Evolutionary conservation across 768 basidiomycete genomes (phyloP).

Genomic region (Trametes cinnabarina): DNA sequence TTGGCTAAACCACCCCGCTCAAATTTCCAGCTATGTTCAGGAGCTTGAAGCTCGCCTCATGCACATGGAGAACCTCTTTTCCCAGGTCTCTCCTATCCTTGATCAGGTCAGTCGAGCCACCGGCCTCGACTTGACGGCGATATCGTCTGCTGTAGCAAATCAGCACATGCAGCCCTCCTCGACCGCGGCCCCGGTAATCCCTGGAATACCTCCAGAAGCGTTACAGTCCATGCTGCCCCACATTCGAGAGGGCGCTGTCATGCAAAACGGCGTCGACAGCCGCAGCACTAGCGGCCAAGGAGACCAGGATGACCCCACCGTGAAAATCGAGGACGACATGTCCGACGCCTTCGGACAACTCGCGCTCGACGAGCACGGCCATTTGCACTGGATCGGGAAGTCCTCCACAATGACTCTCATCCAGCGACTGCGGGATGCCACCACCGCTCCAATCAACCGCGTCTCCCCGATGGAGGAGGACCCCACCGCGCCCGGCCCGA

Average conservation of each 20-base stretch:
- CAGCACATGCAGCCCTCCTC: constrained; percentile 4
- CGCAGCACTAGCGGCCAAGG: constrained; percentile 25
- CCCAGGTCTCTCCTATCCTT: constrained; percentile 76
- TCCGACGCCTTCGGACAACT: constrained; percentile 85
- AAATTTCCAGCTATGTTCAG: constrained; percentile 70
- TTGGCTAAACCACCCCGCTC: neutral
- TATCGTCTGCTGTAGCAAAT: constrained; percentile 14
- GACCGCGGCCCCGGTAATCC: constrained; percentile 7
- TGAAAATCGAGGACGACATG: constrained; percentile 71
- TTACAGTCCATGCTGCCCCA: constrained; percentile 27
- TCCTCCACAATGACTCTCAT: constrained; percentile 92
- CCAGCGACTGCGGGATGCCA: constrained; percentile 78
- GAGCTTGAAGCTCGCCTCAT: constrained; percentile 85
- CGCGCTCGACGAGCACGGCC: constrained; percentile 85
- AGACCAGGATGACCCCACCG: constrained; percentile 37
- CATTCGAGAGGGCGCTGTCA: constrained; percentile 15
- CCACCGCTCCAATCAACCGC: constrained; percentile 69
- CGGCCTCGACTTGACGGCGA: constrained; percentile 30
- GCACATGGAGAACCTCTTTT: constrained; percentile 86
- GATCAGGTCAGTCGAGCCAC: constrained; percentile 66
- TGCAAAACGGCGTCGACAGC: constrained; percentile 16
- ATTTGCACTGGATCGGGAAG: constrained; percentile 89
- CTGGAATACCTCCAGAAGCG: constrained; percentile 15
- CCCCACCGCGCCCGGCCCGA: constrained; percentile 73
- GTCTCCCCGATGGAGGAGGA: constrained; percentile 85